A percentile compares a stretch with the other conserved stretches of the same genome.
Evolutionary conservation across 331 rosid species (phyloP).

Genomic region (Malus hybrid): DNA sequence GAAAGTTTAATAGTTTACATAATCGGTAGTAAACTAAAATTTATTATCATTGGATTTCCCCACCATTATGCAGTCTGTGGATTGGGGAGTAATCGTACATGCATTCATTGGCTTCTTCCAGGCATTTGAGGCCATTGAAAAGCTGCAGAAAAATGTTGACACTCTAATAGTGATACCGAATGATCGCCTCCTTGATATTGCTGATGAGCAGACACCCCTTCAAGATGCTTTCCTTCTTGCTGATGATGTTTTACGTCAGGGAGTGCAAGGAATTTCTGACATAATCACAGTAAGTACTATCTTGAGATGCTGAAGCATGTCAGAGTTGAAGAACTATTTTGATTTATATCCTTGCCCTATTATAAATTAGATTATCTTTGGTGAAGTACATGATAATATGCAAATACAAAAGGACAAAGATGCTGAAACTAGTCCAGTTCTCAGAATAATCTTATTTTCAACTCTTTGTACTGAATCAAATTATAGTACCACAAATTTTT

Average conservation of each 20-base stretch:
- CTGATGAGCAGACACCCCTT: conserved; percentile 95
- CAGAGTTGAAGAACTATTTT: not conserved
- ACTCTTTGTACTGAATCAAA: conserved; percentile 5
- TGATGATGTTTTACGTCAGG: conserved; percentile 96
- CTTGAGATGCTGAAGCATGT: not conserved
- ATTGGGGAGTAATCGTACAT: not conserved
- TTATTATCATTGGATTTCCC: not conserved
- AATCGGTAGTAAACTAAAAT: not conserved
- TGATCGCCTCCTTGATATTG: conserved; percentile 93
- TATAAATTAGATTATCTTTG: not conserved
- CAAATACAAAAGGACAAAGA: not conserved
- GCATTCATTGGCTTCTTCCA: conserved; percentile 21
- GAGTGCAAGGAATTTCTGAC: conserved; percentile 99
- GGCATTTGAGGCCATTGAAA: conserved; percentile 98
- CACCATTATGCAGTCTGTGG: not conserved
- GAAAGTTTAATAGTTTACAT: not conserved
- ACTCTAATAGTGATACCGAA: conserved; percentile 97
- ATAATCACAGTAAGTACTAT: conserved; percentile 76
- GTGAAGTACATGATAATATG: not conserved
- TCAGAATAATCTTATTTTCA: not conserved
- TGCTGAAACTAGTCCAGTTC: not conserved
- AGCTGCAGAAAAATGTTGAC: conserved; percentile 90
- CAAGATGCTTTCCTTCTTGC: conserved; percentile 97
- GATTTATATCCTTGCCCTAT: not conserved
- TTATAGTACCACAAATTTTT: not conserved